A percentile compares a stretch with the other conserved stretches of the same genome.
phyloP scores from a whole-genome alignment of 2,329 filamentous ascomycete genomes.

The Didymella pomorum region DNA sequence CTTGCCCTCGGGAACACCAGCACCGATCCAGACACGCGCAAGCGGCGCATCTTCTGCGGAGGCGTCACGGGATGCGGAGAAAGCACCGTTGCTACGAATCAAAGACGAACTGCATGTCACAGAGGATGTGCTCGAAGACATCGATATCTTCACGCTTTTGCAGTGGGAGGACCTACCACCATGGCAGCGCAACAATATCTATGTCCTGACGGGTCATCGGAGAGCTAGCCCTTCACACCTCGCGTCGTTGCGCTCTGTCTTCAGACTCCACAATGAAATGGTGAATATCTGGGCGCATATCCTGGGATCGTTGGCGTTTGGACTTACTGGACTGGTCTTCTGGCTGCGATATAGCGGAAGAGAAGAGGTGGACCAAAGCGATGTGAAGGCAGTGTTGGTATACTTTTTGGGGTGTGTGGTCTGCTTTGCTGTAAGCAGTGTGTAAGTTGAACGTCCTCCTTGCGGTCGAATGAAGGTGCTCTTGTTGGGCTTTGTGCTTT shows the following conservation, averaged over 20 bases:
- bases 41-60: background rate
- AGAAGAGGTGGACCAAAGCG: background rate
- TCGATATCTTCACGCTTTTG: no score
- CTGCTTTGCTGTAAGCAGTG: background rate
- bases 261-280: background rate
- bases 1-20: background rate
- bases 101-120: no score
- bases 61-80: background rate
- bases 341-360: background rate
- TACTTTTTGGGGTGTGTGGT: background rate
- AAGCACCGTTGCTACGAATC: background rate
- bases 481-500: background rate
- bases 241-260: background rate
- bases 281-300: background rate
- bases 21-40: background rate
- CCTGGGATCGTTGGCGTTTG: background rate
- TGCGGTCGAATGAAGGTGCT: background rate
- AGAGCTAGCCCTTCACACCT: background rate
- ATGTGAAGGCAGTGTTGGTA: background rate
- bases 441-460: background rate
- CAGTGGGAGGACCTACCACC: background rate
- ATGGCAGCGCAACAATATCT: background rate
- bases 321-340: background rate
- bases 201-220: background rate
- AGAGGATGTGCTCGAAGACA: no score